Base-by-base conservation (phyloP, 305 asterid genomes). In the Rubia tinctorum region DNA sequence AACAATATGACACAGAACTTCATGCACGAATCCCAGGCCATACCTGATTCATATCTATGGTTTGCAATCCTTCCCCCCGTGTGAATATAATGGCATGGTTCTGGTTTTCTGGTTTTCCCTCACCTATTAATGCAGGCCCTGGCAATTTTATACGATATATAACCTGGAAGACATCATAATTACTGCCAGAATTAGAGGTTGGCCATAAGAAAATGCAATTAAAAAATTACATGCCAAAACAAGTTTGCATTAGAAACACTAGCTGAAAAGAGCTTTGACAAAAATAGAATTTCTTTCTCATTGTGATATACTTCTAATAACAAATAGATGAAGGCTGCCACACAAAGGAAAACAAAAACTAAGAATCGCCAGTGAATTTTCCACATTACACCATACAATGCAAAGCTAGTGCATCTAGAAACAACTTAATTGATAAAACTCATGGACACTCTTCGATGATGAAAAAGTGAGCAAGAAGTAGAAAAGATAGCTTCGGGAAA, bases 1-100 rank as follows among this genome's bases (percentile, higher is more conserved):
- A 59, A 72, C 25, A 62, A 18, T 13, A 42, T 20, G 25, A 13
- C 53, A 75, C 30, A 18, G 68, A 30, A 40, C 34, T 5, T 51
- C 43, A 55, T 30, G 15, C 13, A 18, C 45, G 45, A 18, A 34
- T 45, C 58, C 74, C 42, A 20, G 37, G 69, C 6, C 66, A 68
- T 81, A 91, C 98, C 96, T 94, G 99, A 82, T 94, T 94, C 99
- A 94, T 94, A 83, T 94, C 99, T 80, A 94, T 92, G 60, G 99
- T 94, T 78, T 94, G 99, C 91, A 94, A 82, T 75, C 99, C 99
- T 89, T 94, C 99, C 73, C 99, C 99, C 5, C 99, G 97, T 13
- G 99, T 94, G 81, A 94, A 94, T 80, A 94, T 89, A 77, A 94
- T 94, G 55, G 99, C 97, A 85, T 94, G 99, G 83, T 94, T 94